Percentiles rank a stretch among this genome's conserved stretches.
These are phyloP conservation scores for Fusarium chuoi DNA, from an alignment of 2,329 filamentous ascomycete genomes.

Conservation along the genomic window DNA sequence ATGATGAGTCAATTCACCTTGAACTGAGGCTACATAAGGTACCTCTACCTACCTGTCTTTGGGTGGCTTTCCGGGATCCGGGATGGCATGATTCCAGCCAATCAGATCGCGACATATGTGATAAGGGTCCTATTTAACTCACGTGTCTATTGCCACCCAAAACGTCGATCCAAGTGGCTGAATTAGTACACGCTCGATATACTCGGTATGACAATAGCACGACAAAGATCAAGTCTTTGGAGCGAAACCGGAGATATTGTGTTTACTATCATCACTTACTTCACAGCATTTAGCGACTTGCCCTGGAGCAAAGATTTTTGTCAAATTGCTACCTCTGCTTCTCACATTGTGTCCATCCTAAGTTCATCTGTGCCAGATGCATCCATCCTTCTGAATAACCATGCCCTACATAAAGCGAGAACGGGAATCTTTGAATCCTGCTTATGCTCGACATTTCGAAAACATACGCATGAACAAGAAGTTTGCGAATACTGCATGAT, in stretches of 20 bases:
- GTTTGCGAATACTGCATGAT: background rate
- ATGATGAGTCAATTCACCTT: constrained; percentile 34
- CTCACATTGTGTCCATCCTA: constrained; percentile 4
- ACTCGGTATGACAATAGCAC: background rate
- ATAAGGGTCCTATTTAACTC: background rate
- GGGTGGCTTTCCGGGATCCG: constrained; percentile 2
- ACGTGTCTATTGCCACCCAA: constrained; percentile 3
- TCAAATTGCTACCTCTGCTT: constrained; percentile 24
- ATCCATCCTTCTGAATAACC: background rate
- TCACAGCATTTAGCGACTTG: background rate
- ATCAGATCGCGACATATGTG: background rate
- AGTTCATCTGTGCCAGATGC: background rate
- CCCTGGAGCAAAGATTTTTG: constrained; percentile 9
- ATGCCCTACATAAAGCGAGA: constrained; percentile 9
- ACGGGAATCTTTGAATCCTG: background rate
- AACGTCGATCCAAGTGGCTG: constrained; percentile 8
- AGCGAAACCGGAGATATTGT: too few species aligned
- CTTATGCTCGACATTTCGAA: background rate
- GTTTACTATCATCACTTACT: background rate
- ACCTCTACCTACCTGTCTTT: background rate
- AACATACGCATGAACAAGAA: background rate
- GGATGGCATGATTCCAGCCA: constrained; percentile 24
- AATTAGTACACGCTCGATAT: background rate
- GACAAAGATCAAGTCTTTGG: background rate
- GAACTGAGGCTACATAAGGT: background rate